Base-by-base conservation (phyloP, 768 basidiomycete genomes). In the Kwoniella sp. region DNA sequence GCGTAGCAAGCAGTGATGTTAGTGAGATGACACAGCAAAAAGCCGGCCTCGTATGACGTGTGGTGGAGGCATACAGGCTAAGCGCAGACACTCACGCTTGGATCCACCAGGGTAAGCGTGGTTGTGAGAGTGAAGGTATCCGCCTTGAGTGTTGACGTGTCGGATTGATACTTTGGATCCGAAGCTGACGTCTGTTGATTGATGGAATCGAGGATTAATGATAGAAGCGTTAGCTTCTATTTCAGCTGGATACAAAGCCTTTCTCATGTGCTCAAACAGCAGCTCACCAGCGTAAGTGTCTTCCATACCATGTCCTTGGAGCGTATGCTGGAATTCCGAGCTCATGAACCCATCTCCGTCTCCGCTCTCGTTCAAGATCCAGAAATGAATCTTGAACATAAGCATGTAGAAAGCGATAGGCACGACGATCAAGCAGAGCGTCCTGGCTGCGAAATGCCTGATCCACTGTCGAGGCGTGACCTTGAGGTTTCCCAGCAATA, bases 311-410 rank as follows among this genome's bases (percentile, higher is more conserved):
- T 88, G 88, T 5, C 93, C 93, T 17, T 88, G 85, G 13, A 99
- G 84, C 0, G 94, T 97, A 76, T 98, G 95, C 82, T 97, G 94
- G 83, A 99, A 99, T 78, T 93, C 94, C 1, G 93, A 91, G 82
- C 91, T 95, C 96, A 99, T 99, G 82, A 99, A 99, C 0, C 94
- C 93, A 78, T 98, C 96, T 0, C 96, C 96, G 58, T 98, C 95
- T 31, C 96, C 96, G 1, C 91, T 90, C 80, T 89, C 90, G 74
- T 87, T 86, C 29, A 99, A 84, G 70, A 99, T 86, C 76, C 88
- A 75, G 82, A 98, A 97, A 79, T 99, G 96, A 58, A 99, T 88
- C 81, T 89, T 86, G 84, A 99, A 99, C 91, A 96, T 96, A 77
- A 83, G 79, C 91, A 98, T 93, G 83, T 99, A 99, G 79, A 99